Conservation (phyloP, 768 basidiomycete genomes). For the Sutorius australiensis region DNA sequence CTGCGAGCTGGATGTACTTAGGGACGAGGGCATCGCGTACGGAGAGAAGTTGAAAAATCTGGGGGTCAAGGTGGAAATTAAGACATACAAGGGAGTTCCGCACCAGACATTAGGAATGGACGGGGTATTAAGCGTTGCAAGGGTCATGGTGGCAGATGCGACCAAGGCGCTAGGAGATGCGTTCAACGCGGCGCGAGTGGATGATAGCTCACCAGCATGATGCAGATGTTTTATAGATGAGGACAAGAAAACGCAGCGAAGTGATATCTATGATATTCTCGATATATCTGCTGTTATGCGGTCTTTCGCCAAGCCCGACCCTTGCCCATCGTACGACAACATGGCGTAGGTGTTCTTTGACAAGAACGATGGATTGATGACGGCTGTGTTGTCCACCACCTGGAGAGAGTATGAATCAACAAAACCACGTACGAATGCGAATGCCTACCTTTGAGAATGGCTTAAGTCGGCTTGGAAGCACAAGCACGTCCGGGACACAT, state of each 20-base stretch:
- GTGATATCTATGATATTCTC: slow-evolving; percentile 20
- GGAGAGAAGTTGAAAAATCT: slow-evolving; percentile 50
- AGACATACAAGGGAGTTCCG: slow-evolving; percentile 54
- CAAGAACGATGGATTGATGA: slow-evolving; percentile 85
- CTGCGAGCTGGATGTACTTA: slow-evolving; percentile 62
- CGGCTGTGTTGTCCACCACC: slow-evolving; percentile 71
- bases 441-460: slow-evolving; percentile 79
- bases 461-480: slow-evolving; percentile 84
- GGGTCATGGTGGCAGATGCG: slow-evolving; percentile 19
- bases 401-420: slow-evolving; percentile 27
- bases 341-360: slow-evolving; percentile 55
- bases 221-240: neutral
- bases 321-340: slow-evolving; percentile 34
- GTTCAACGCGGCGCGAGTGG: slow-evolving; percentile 3
- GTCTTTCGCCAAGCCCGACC: slow-evolving; percentile 24
- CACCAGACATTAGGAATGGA: slow-evolving; percentile 74
- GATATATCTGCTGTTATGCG: slow-evolving; percentile 28
- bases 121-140: slow-evolving; percentile 30
- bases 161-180: slow-evolving; percentile 19
- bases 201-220: neutral
- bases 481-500: slow-evolving; percentile 74
- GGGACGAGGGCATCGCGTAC: slow-evolving; percentile 63
- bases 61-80: slow-evolving; percentile 52
- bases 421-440: neutral
- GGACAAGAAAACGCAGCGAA: neutral